Conservation (phyloP, 148 eudicot species). For the Rhododendron ferrugineum region DNA sequence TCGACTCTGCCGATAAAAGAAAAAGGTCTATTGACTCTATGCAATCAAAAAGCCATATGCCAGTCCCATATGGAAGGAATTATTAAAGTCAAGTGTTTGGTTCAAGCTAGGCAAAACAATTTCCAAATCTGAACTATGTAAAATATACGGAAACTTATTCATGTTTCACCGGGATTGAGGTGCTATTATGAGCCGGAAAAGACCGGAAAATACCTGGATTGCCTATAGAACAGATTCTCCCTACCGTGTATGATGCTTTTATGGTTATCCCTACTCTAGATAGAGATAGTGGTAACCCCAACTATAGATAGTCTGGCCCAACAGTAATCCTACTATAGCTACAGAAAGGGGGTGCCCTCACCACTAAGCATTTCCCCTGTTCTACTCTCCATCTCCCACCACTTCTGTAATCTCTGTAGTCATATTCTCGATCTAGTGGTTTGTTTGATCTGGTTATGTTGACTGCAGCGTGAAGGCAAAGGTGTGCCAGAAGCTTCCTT, state of each 20-base stretch:
- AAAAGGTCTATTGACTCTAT: not conserved
- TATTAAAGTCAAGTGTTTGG: not conserved
- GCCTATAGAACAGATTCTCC: not conserved
- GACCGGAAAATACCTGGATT: not conserved
- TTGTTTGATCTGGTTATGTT: constrained; percentile 15
- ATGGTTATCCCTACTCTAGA: not conserved
- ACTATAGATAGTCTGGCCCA: not conserved
- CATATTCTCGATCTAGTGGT: not conserved
- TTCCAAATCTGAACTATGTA: not conserved
- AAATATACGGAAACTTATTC: not conserved
- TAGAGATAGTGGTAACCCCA: not conserved
- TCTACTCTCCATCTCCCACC: not conserved
- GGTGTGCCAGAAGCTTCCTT: constrained; percentile 74
- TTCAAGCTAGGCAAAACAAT: not conserved
- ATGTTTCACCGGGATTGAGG: not conserved
- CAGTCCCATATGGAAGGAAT: not conserved
- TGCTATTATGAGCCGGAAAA: not conserved
- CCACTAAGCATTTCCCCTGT: not conserved
- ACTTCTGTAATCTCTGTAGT: not conserved
- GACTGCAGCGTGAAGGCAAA: constrained; percentile 61
- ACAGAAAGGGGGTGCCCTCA: not conserved
- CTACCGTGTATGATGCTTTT: not conserved
- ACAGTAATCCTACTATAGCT: not conserved
- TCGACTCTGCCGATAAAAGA: not conserved
- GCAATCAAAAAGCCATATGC: not conserved